These are phyloP conservation scores for Aspergillus sparsus DNA, from an alignment of 495 filamentous ascomycete species.

Conservation along the genomic window DNA sequence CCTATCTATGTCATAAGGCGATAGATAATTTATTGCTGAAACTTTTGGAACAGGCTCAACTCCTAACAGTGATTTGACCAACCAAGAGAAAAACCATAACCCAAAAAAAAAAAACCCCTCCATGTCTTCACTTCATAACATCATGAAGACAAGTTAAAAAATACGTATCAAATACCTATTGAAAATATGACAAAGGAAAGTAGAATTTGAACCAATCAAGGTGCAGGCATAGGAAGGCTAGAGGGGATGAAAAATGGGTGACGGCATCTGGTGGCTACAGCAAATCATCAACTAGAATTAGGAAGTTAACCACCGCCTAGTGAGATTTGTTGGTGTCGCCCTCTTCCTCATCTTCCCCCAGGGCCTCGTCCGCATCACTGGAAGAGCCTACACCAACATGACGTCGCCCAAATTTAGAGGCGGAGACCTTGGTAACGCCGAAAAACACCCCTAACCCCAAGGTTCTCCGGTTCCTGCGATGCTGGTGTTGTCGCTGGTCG, in stretches of 20 bases:
- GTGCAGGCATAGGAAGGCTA: conserved; percentile 1
- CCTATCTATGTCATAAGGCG: conserved; percentile 20
- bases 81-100: conserved; percentile 16
- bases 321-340: conserved; percentile 39
- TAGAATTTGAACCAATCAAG: neutral
- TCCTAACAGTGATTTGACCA: conserved; percentile 24
- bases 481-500: conserved; percentile 40
- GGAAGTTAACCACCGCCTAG: conserved; percentile 37
- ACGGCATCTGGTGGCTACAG: conserved; percentile 16
- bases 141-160: conserved; percentile 15
- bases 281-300: conserved; percentile 29
- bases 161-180: neutral
- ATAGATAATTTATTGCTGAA: neutral
- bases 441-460: conserved; percentile 44
- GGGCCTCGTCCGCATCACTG: conserved; percentile 44
- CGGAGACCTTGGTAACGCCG: conserved; percentile 47
- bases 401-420: conserved; percentile 34
- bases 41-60: conserved; percentile 19
- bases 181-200: neutral
- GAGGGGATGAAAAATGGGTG: conserved; percentile 13
- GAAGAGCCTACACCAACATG: conserved; percentile 29
- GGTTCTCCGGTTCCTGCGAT: conserved; percentile 37
- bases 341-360: conserved; percentile 55
- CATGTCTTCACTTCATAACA: conserved; percentile 18
- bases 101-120: conserved; percentile 8